phyloP scores from a whole-genome alignment of 345 rosid species.

The Hevea brasiliensis region DNA sequence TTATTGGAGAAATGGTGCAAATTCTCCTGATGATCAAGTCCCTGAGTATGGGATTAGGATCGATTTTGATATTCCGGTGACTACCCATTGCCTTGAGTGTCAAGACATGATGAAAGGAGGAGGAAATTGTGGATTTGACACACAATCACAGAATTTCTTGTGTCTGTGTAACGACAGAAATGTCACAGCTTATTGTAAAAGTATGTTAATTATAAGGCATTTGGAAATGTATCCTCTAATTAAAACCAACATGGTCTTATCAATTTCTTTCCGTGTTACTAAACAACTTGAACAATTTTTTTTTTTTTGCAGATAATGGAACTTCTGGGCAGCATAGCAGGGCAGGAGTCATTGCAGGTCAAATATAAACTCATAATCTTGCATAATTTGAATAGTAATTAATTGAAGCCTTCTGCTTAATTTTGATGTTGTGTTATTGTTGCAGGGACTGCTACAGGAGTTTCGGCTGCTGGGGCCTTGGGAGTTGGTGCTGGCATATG shows the following conservation, averaged over 20 bases:
- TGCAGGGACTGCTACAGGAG: constrained; percentile 68
- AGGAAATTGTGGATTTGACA: constrained; percentile 75
- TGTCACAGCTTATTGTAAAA: constrained; percentile 66
- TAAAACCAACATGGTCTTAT: too few species aligned
- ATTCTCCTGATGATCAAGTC: constrained; percentile 56
- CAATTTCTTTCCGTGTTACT: too few species aligned
- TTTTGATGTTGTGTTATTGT: background rate
- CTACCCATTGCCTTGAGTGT: constrained; percentile 72
- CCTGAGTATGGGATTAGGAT: constrained; percentile 84
- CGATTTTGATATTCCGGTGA: constrained; percentile 78
- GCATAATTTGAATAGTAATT: background rate
- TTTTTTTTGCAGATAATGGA: constrained; percentile 34
- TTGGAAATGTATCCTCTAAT: too few species aligned
- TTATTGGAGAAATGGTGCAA: constrained; percentile 69
- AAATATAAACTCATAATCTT: background rate
- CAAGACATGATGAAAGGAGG: constrained; percentile 75
- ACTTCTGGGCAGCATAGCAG: constrained; percentile 39
- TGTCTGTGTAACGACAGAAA: constrained; percentile 68
- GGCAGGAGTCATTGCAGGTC: constrained; percentile 58
- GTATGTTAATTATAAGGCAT: constrained; percentile 37
- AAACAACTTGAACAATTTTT: too few species aligned
- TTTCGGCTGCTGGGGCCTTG: constrained; percentile 69
- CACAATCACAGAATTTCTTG: constrained; percentile 52
- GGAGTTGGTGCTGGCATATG: constrained; percentile 77
- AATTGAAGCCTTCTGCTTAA: background rate